A percentile compares a stretch with the other conserved stretches of the same genome.
phyloP scores from a whole-genome alignment of 441 rosid species.

The Populus hybrid region DNA sequence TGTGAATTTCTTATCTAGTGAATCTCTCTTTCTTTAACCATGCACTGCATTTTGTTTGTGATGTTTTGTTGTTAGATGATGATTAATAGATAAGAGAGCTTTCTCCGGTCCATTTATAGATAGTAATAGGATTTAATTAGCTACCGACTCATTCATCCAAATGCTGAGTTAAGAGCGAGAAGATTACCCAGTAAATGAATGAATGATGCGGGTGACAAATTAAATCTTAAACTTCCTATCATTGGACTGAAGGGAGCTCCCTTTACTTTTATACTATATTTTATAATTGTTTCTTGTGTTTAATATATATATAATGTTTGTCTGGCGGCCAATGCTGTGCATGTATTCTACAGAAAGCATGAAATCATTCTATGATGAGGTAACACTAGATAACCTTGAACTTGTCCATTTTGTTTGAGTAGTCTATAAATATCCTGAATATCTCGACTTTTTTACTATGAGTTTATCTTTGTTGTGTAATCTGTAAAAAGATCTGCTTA shows the following conservation, averaged over 20 bases:
- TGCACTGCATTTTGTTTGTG: not conserved
- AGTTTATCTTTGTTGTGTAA: slow-evolving; percentile 9
- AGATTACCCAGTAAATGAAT: slow-evolving; percentile 62
- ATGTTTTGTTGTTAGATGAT: no score
- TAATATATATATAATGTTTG: no score
- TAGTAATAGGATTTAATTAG: slow-evolving; percentile 67
- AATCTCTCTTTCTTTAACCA: no score
- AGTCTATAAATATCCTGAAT: not conserved
- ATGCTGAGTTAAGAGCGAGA: slow-evolving; percentile 40
- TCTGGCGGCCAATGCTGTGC: not conserved
- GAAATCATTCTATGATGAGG: not conserved
- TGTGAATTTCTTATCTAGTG: no score
- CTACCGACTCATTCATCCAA: slow-evolving; percentile 99
- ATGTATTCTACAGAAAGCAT: not conserved
- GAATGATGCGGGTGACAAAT: slow-evolving; percentile 86
- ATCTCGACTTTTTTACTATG: not conserved
- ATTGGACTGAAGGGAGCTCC: slow-evolving; percentile 99
- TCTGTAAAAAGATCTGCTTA: not conserved
- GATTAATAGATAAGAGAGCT: slow-evolving; percentile 53
- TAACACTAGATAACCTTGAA: slow-evolving; percentile 1
- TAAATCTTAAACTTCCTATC: slow-evolving; percentile 66
- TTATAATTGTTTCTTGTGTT: not conserved
- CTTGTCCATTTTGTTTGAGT: not conserved
- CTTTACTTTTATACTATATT: slow-evolving; percentile 23
- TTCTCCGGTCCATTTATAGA: slow-evolving; percentile 90